Conservation (phyloP, 768 basidiomycete species). For the Hericium coralloides region DNA sequence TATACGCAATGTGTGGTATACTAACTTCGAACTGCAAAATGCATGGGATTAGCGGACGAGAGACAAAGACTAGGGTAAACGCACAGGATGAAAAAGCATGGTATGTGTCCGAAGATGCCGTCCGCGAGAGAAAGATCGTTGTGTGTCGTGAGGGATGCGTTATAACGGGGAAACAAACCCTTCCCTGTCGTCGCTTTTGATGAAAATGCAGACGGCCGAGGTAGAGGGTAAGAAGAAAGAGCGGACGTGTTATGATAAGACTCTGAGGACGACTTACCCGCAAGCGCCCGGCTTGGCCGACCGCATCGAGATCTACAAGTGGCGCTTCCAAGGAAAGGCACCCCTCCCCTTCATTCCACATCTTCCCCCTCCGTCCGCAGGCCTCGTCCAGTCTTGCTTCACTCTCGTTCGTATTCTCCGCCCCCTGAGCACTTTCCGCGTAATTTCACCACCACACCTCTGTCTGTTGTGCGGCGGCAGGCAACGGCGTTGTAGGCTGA, state of each 20-base stretch:
- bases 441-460: no score
- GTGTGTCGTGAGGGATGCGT: neutral
- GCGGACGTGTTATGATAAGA: neutral
- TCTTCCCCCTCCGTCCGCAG: no score
- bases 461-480: no score
- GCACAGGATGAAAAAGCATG: slow-evolving; percentile 45
- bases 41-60: neutral
- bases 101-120: neutral
- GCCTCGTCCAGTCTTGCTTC: neutral
- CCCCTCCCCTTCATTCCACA: neutral
- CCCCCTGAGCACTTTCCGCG: neutral
- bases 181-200: neutral
- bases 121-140: neutral
- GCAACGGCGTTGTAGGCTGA: no score
- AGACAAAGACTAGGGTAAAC: slow-evolving; percentile 11
- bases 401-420: neutral
- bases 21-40: slow-evolving; percentile 45
- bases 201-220: neutral
- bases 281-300: neutral
- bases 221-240: neutral
- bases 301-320: neutral
- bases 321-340: neutral
- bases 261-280: neutral
- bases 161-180: neutral
- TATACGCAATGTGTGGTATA: slow-evolving; percentile 68